These are phyloP conservation scores for Rhizoctonia solani DNA, from an alignment of 1,284 basidiomycete species.

Conservation along the genomic window DNA sequence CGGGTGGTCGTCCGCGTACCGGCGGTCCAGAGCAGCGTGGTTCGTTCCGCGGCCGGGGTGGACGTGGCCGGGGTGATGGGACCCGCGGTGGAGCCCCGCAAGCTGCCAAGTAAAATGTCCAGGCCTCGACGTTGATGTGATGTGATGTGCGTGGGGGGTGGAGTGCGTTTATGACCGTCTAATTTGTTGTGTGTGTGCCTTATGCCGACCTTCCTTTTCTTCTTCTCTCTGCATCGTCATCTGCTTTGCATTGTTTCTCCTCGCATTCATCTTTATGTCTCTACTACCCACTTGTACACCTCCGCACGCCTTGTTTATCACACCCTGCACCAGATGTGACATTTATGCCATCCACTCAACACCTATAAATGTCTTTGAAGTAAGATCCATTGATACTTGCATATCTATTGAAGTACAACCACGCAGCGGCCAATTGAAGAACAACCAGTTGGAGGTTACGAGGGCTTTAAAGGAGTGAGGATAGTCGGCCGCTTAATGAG, in stretches of 20 bases:
- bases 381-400: too few relatives aligned
- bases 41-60: conserved; percentile 35
- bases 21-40: conserved; percentile 42
- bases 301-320: conserved; percentile 8
- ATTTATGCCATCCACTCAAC: conserved; percentile 15
- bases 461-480: background rate
- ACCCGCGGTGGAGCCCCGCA: conserved; percentile 26
- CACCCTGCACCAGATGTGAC: conserved; percentile 26
- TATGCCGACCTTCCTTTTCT: conserved; percentile 1
- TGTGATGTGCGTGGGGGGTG: background rate
- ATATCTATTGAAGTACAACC: background rate
- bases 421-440: too few relatives aligned
- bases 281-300: conserved; percentile 33
- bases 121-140: background rate
- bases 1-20: conserved; percentile 44
- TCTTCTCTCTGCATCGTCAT: too few relatives aligned
- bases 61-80: conserved; percentile 38
- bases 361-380: too few relatives aligned
- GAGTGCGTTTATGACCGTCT: conserved; percentile 27
- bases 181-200: conserved; percentile 1
- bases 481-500: background rate
- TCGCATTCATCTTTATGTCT: conserved; percentile 31
- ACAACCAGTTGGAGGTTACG: too few relatives aligned
- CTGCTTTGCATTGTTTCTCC: conserved; percentile 32
- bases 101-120: conserved; percentile 5